Conservation (phyloP, 2,329 filamentous ascomycete genomes). For the Colletotrichum euphorbiae region DNA sequence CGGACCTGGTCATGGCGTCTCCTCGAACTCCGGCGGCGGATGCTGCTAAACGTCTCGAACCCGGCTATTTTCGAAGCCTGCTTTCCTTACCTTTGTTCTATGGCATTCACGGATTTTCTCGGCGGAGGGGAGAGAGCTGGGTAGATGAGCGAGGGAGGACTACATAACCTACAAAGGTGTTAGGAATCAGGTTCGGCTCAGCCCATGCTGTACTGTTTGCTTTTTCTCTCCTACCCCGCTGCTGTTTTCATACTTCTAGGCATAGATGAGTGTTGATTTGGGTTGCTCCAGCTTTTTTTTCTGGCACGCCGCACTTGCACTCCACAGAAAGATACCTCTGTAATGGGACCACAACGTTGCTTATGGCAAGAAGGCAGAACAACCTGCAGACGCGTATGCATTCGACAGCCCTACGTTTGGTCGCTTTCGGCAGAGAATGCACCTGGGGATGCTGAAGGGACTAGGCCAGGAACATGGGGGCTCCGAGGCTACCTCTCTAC, state of each 20-base stretch:
- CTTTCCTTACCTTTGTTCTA: conserved; percentile 39
- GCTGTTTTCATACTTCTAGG: conserved; percentile 40
- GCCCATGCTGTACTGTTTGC: conserved; percentile 38
- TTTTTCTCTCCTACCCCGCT: conserved; percentile 32
- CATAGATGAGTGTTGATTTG: conserved; percentile 41
- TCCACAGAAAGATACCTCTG: conserved; percentile 37
- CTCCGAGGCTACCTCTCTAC: conserved; percentile 17
- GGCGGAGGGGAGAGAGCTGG: conserved; percentile 34
- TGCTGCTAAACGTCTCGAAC: conserved; percentile 78
- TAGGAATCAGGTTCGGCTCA: conserved; percentile 35
- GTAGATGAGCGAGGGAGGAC: conserved; percentile 30
- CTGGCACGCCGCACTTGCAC: conserved; percentile 33
- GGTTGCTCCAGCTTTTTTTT: conserved; percentile 29
- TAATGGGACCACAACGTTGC: conserved; percentile 36
- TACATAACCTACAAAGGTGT: conserved; percentile 35
- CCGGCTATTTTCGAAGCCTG: conserved; percentile 25
- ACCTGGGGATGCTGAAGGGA: conserved; percentile 2
- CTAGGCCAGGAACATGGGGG: not conserved
- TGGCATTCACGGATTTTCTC: conserved; percentile 40
- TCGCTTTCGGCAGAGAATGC: conserved; percentile 4
- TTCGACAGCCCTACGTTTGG: not conserved
- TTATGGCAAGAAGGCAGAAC: conserved; percentile 13
- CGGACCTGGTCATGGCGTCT: conserved; percentile 92
- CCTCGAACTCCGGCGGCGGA: conserved; percentile 84
- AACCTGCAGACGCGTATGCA: not conserved